These are phyloP conservation scores for Ammopiptanthus mongolicus DNA, from an alignment of 306 rosid species.

Conservation along the genomic window DNA sequence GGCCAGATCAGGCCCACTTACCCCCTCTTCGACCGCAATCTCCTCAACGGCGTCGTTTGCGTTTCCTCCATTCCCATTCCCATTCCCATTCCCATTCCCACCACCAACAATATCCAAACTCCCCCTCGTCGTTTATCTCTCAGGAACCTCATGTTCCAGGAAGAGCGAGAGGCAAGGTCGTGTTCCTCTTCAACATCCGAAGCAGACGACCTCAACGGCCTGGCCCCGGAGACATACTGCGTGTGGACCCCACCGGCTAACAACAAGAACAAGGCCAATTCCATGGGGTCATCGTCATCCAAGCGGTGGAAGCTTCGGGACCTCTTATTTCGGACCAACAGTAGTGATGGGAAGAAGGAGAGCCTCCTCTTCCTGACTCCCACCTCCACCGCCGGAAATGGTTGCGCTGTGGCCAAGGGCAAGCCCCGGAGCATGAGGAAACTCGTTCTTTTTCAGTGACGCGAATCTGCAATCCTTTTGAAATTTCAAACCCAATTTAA, in stretches of 20 bases:
- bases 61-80: not conserved
- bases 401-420: not conserved
- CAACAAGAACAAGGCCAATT: constrained; percentile 59
- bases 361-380: constrained; percentile 4
- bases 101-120: not conserved
- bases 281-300: constrained; percentile 40
- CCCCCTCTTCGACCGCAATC: constrained; percentile 48
- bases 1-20: constrained; percentile 72
- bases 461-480: constrained; percentile 44
- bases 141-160: constrained; percentile 63
- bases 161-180: constrained; percentile 38
- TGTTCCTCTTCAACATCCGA: constrained; percentile 49
- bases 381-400: constrained; percentile 1
- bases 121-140: constrained; percentile 49
- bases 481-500: not conserved
- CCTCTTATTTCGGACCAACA: constrained; percentile 50
- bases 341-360: constrained; percentile 48
- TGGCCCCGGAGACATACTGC: constrained; percentile 51
- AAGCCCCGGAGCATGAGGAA: constrained; percentile 29
- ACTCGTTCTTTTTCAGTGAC: constrained; percentile 31
- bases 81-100: no score
- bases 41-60: constrained; percentile 24
- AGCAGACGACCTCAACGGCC: constrained; percentile 49
- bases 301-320: constrained; percentile 73
- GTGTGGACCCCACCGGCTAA: constrained; percentile 55